phyloP scores from a whole-genome alignment of 164 flowering plant species.

The Taxillus chinensis region DNA sequence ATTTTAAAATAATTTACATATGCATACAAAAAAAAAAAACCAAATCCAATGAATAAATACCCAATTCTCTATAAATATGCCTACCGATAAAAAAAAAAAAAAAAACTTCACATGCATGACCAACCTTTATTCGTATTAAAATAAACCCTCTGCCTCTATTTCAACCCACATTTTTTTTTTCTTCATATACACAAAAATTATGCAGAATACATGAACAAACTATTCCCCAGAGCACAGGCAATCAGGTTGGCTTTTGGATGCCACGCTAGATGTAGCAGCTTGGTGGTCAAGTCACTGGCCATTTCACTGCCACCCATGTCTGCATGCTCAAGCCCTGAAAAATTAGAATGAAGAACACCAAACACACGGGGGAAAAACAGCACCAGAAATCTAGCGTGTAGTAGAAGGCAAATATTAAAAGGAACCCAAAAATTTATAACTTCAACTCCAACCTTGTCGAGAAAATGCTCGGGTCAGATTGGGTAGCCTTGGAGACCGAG shows the following conservation, averaged over 20 bases:
- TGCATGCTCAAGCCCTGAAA: conserved; percentile 31
- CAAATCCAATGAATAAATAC: no score
- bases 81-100: no score
- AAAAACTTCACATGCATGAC: no score
- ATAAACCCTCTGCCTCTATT: no score
- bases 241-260: conserved; percentile 54
- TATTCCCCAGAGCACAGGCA: conserved; percentile 61
- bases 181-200: conserved; percentile 11
- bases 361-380: background rate
- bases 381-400: background rate
- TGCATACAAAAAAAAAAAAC: no score
- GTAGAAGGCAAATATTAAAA: background rate
- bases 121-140: no score
- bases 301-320: conserved; percentile 20
- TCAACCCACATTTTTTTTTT: no score
- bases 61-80: no score
- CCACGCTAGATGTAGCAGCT: conserved; percentile 73
- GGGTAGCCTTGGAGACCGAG: conserved; percentile 48
- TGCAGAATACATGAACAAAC: conserved; percentile 51
- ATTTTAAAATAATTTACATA: no score
- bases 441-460: conserved; percentile 28
- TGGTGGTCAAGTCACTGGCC: conserved; percentile 33
- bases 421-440: background rate
- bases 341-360: no score
- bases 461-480: conserved; percentile 53